Percentiles rank a stretch among this genome's conserved stretches.
Conservation (phyloP, 192 early-diverging fungal species). For the Chytriomyces hyalinus region DNA sequence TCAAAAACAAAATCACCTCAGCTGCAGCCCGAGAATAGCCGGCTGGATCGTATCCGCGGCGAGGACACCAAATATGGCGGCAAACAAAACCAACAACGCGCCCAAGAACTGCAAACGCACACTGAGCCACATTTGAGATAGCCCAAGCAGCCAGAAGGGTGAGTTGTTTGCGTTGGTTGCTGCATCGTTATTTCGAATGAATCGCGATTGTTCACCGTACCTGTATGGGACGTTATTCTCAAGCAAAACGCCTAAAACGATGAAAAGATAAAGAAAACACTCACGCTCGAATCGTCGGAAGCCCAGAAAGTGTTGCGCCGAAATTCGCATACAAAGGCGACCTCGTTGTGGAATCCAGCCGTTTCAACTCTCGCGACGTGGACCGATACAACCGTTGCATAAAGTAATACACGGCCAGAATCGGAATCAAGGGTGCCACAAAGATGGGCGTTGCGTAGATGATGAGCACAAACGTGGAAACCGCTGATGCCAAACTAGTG, state of each 20-base stretch:
- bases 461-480: constrained; percentile 72
- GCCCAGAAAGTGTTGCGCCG: constrained; percentile 75
- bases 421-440: constrained; percentile 69
- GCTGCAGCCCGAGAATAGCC: constrained; percentile 1
- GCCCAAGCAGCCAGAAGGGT: constrained; percentile 53
- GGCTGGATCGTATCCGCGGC: neutral
- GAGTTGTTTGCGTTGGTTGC: constrained; percentile 77
- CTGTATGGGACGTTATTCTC: too few relatives aligned
- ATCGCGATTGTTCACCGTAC: constrained; percentile 75
- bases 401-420: constrained; percentile 74
- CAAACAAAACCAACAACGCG: constrained; percentile 21
- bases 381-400: constrained; percentile 77
- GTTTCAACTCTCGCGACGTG: constrained; percentile 88
- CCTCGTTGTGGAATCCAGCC: constrained; percentile 81
- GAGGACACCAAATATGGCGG: constrained; percentile 55
- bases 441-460: constrained; percentile 71
- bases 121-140: constrained; percentile 42
- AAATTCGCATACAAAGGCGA: constrained; percentile 79
- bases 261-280: too few relatives aligned
- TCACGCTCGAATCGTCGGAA: constrained; percentile 81
- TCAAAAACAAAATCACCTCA: neutral
- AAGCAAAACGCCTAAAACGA: constrained; percentile 12
- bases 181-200: constrained; percentile 69
- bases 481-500: constrained; percentile 55
- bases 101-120: constrained; percentile 42